These are phyloP conservation scores for Penicillium sp. DNA, from an alignment of 2,329 filamentous ascomycete species.

Conservation along the genomic window DNA sequence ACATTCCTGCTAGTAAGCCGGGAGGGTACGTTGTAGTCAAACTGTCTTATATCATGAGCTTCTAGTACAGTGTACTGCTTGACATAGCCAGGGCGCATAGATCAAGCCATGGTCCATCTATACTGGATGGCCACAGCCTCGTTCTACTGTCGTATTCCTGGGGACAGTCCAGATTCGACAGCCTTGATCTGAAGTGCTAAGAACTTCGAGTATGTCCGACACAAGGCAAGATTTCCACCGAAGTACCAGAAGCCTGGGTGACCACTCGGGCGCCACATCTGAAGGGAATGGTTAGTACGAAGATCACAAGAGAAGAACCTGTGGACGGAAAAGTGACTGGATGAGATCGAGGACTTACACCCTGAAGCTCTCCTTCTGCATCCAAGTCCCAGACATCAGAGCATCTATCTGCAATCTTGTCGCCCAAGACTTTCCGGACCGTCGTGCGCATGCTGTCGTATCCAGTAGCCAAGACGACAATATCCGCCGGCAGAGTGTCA, in stretches of 20 bases:
- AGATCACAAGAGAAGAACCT: background rate
- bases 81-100: too few relatives aligned
- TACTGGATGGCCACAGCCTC: too few relatives aligned
- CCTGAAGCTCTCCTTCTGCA: constrained; percentile 53
- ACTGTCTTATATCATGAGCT: too few relatives aligned
- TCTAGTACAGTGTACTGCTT: too few relatives aligned
- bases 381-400: constrained; percentile 61
- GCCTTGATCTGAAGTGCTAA: constrained; percentile 52
- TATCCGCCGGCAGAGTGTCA: constrained; percentile 55
- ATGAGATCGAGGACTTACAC: constrained; percentile 26
- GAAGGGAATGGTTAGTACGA: background rate
- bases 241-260: constrained; percentile 65
- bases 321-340: too few relatives aligned
- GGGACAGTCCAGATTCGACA: constrained; percentile 38
- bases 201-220: constrained; percentile 56
- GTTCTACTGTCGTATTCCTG: constrained; percentile 6
- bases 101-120: too few relatives aligned
- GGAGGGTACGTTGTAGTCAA: too few relatives aligned
- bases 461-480: constrained; percentile 61
- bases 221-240: constrained; percentile 61
- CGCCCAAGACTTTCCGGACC: constrained; percentile 59
- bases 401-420: constrained; percentile 56
- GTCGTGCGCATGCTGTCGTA: constrained; percentile 67
- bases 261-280: constrained; percentile 55
- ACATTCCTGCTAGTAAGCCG: too few relatives aligned